Base-by-base conservation (phyloP, 2,329 filamentous ascomycete species). In the Aspergillus latus region DNA sequence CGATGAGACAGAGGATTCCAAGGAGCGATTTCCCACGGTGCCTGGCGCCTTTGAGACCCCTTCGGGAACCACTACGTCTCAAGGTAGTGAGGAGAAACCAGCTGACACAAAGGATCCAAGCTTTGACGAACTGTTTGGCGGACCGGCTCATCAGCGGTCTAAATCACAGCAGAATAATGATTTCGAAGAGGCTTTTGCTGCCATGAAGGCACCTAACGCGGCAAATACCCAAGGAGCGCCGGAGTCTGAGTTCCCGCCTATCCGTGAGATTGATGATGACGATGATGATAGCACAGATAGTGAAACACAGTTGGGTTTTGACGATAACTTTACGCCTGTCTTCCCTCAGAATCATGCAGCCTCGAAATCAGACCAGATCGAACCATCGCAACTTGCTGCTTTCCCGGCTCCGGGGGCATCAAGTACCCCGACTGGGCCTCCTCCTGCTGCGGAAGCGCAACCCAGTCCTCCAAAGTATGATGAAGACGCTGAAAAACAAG, bases 271-370 rank as follows among this genome's bases (percentile, higher is more conserved):
- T 56, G 88, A 89, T 59, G 82, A 85, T 30, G 88, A 92, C n/a
- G 92, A 21, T 3, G 21, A 95, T 36, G 49, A 56, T 44, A 88
- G 86, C 53, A 89, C 85, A 58, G 89, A 90, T 47, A 84, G 84
- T 48, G 91, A 90, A 42, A 77, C 65, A 5, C 68, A 67, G 30
- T 57, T 76, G 65, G 91, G 92, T 0, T 97, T 97, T 68, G 93
- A 95, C 49, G 94, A 99, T 69, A 88, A 97, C 72, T 97, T 97
- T 70, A 87, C 89, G 0, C 85, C 89, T 11, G 82, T 84, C 30
- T 81, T 77, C 43, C 74, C 79, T 4, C 66, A 64, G 46, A 58
- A 58, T n/a, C 62, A 68, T 44, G 64, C 65, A 26, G 65, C 64
- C 37, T 59, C 65, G 46, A 64, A 65, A 58, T 66, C 61, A 32